Evolutionary conservation across 345 rosid genomes (phyloP).

Genomic region (Microthlaspi erraticum): DNA sequence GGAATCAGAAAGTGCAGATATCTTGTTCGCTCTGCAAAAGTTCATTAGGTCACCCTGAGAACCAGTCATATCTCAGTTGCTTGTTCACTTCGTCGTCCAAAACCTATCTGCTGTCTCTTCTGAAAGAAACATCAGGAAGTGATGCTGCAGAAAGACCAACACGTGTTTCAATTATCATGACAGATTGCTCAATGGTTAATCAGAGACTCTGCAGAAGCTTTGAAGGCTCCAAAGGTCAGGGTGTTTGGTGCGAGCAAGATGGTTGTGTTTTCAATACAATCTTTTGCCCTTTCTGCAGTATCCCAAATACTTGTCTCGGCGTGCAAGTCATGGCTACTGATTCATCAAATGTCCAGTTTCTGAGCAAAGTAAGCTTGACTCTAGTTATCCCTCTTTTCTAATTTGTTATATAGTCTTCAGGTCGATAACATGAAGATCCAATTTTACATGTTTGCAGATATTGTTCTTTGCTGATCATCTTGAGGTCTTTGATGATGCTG

Average conservation of each 20-base stretch:
- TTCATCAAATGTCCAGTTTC: conserved; percentile 72
- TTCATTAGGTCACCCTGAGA: conserved; percentile 69
- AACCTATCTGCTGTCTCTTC: conserved; percentile 58
- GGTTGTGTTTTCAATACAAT: conserved; percentile 84
- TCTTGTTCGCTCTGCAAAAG: conserved; percentile 73
- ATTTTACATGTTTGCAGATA: conserved; percentile 51
- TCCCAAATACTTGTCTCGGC: conserved; percentile 66
- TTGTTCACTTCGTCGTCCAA: conserved; percentile 62
- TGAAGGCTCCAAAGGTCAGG: conserved; percentile 44
- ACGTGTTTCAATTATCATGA: conserved; percentile 59
- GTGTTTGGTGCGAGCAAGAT: conserved; percentile 79
- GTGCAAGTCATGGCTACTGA: conserved; percentile 84
- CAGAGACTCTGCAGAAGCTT: conserved; percentile 50
- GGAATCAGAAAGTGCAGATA: conserved; percentile 53
- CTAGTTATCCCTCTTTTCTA: neutral
- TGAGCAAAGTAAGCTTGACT: conserved; percentile 60
- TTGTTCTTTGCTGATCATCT: conserved; percentile 60
- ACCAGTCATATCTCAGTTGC: conserved; percentile 55
- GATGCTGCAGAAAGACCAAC: conserved; percentile 42
- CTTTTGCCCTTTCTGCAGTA: conserved; percentile 79
- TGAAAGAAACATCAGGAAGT: conserved; percentile 47
- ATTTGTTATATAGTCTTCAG: neutral
- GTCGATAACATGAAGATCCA: conserved; percentile 10
- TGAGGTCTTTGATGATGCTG: conserved; percentile 49
- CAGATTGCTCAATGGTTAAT: conserved; percentile 64